phyloP scores from a whole-genome alignment of 2,329 filamentous ascomycete species.

The Paecilomyces dactylethromorphus region DNA sequence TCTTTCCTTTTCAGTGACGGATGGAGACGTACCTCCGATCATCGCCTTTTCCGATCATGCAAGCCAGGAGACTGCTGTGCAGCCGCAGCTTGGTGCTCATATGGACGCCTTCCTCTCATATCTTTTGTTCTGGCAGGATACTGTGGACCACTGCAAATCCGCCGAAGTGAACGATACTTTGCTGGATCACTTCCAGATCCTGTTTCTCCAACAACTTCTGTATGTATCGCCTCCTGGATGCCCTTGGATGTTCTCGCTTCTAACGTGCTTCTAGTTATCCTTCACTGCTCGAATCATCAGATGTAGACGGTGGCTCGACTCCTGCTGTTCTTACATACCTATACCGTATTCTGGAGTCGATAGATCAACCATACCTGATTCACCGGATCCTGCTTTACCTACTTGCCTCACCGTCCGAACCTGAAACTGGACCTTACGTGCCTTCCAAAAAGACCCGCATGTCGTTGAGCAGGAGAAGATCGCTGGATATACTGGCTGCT shows the following conservation, averaged over 20 bases:
- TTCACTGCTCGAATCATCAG: conserved; percentile 90
- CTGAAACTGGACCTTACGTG: conserved; percentile 34
- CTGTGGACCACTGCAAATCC: conserved; percentile 89
- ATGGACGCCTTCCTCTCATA: conserved; percentile 92
- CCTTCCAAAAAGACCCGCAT: conserved; percentile 55
- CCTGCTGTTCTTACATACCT: conserved; percentile 94
- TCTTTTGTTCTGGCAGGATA: conserved; percentile 95
- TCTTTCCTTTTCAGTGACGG: conserved; percentile 70
- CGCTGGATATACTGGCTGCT: conserved; percentile 76
- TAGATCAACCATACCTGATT: conserved; percentile 91
- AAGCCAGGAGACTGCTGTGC: conserved; percentile 66
- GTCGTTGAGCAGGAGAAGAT: conserved; percentile 68
- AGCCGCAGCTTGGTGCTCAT: conserved; percentile 75
- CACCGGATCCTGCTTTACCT: conserved; percentile 91
- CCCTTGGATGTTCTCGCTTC: neutral
- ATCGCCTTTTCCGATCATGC: conserved; percentile 85
- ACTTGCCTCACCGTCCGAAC: conserved; percentile 60
- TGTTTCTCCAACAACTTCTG: conserved; percentile 91
- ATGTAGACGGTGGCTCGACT: conserved; percentile 92
- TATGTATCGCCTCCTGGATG: conserved; percentile 39
- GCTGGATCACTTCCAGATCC: conserved; percentile 92
- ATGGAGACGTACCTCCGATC: conserved; percentile 67
- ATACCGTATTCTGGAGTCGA: conserved; percentile 77
- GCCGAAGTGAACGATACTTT: conserved; percentile 86
- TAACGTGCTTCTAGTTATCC: conserved; percentile 60